Conservation (phyloP, 1,284 basidiomycete species). For the Exobasidium cylindrosporum region DNA sequence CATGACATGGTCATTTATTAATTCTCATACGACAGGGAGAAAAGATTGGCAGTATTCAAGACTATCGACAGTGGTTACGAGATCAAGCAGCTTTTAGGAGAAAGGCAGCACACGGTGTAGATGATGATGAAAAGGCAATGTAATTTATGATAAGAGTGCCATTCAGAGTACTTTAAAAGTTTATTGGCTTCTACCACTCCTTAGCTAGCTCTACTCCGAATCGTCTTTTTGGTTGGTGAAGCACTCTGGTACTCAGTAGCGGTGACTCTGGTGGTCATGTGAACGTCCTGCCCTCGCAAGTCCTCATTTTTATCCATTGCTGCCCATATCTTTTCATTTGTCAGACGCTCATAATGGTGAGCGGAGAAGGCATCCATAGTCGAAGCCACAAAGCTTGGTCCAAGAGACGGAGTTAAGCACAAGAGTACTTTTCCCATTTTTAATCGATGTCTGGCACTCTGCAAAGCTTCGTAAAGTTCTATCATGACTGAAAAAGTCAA, state of each 20-base stretch:
- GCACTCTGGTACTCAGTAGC: background rate
- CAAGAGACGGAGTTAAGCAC: background rate
- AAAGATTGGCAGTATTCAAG: conserved; percentile 46
- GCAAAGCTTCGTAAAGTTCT: background rate
- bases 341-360: background rate
- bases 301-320: background rate
- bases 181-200: background rate
- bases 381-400: background rate
- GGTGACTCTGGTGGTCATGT: background rate
- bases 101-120: conserved; percentile 47
- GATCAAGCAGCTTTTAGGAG: conserved; percentile 48
- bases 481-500: conserved; percentile 7
- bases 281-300: background rate
- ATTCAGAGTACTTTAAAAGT: background rate
- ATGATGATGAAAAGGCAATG: conserved; percentile 23
- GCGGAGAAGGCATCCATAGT: background rate
- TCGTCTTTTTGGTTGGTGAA: too few species aligned
- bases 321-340: background rate
- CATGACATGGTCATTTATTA: background rate
- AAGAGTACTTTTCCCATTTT: background rate
- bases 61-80: conserved; percentile 53
- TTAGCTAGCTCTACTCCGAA: too few species aligned
- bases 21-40: conserved; percentile 37
- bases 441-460: background rate
- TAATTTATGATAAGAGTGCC: background rate